phyloP scores from a whole-genome alignment of 768 basidiomycete genomes.

The Phylloporus sp. region DNA sequence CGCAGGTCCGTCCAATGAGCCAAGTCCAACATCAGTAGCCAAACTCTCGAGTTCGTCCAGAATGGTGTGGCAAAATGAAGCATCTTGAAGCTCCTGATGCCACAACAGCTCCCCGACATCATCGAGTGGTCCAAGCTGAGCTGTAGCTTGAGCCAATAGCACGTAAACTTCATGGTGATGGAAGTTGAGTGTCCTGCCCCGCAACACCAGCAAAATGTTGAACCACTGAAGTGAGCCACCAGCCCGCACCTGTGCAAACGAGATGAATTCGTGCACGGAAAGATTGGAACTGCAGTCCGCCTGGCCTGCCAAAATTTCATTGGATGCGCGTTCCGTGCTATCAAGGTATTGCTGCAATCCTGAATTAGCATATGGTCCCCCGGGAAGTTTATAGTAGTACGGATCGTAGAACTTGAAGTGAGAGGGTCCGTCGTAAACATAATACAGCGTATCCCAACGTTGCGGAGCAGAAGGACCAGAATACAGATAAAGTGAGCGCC shows the following conservation, averaged over 20 bases:
- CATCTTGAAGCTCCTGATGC: background rate
- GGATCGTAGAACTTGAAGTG: no score
- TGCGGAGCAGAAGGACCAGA: no score
- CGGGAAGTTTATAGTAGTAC: no score
- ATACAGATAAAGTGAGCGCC: no score
- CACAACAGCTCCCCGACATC: background rate
- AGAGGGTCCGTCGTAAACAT: no score
- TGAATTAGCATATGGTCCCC: background rate
- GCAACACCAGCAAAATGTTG: background rate
- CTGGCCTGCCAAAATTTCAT: background rate
- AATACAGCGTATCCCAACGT: no score
- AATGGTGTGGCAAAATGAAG: background rate
- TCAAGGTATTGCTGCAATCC: background rate
- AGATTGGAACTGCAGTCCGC: background rate
- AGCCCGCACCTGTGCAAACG: background rate
- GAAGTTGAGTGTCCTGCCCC: background rate
- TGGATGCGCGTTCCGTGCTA: background rate
- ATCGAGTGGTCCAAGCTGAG: no score
- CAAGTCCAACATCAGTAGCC: background rate
- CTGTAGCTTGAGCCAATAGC: background rate
- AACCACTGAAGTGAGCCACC: background rate
- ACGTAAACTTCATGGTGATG: background rate
- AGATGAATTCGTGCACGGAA: background rate
- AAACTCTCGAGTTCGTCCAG: background rate
- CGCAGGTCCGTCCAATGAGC: background rate